A percentile compares a stretch with the other conserved stretches of the same genome.
These are phyloP conservation scores for Paecilomyces sp. DNA, from an alignment of 2,329 filamentous ascomycete species.

Conservation along the genomic window DNA sequence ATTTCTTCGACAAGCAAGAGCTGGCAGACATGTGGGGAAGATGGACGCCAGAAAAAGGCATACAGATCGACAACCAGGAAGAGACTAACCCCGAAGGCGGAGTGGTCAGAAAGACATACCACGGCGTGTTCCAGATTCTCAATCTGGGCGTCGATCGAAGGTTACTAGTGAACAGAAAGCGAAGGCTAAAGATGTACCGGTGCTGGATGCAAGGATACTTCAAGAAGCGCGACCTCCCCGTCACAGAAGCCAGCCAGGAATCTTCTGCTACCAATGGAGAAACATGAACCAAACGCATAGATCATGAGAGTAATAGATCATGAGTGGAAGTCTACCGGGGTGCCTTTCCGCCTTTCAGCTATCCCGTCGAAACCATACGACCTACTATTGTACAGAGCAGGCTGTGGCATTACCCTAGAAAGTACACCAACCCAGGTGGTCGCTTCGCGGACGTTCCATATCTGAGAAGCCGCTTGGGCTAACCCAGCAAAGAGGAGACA, in stretches of 20 bases:
- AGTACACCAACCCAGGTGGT: neutral
- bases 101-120: conserved; percentile 6
- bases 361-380: neutral
- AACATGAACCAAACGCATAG: neutral
- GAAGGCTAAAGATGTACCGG: conserved; percentile 94
- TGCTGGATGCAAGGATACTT: conserved; percentile 60
- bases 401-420: neutral
- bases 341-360: neutral
- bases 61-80: conserved; percentile 14
- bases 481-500: neutral
- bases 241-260: neutral
- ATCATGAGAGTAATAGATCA: neutral
- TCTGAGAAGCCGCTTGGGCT: neutral
- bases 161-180: conserved; percentile 83
- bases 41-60: conserved; percentile 28
- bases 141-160: conserved; percentile 80
- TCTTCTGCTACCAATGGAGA: neutral
- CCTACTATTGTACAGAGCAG: neutral
- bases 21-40: conserved; percentile 71
- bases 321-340: neutral
- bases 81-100: conserved; percentile 6
- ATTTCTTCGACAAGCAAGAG: conserved; percentile 90
- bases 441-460: neutral
- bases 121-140: conserved; percentile 58
- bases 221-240: conserved; percentile 18